Base-by-base conservation (phyloP, 1,284 basidiomycete species). In the Sporisorium exsertum region DNA sequence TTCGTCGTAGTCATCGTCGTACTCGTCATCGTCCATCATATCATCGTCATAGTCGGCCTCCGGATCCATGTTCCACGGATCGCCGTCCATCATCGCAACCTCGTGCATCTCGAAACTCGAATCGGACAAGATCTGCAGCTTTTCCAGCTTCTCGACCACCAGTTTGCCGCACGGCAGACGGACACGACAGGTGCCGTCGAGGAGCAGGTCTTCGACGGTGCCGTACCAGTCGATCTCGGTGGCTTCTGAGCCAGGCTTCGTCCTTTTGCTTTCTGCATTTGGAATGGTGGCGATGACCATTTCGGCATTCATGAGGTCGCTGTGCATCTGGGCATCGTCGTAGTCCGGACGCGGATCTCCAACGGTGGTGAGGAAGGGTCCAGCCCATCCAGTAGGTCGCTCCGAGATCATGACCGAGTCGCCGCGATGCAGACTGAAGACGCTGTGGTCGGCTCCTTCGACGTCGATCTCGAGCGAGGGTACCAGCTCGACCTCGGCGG, bases 381-480 rank as follows among this genome's bases (percentile, higher is more conserved):
- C 67, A 6, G 58, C 27, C 57, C 60, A 70, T n/a, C 92, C 92
- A 80, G 93, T 94, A 16, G 89, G 90, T 32, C 87, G 87, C 20
- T 89, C 90, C 71, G 88, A 88, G 9, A 86, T 86, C 85, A 97
- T 91, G 18, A 97, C 93, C 66, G 91, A 90, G 80, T 95, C 93
- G 13, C 94, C 93, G 24, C 92, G 89, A 52, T 91, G 89, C 27
- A 95, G 91, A 37, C 93, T 93, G 55, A 92, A 90, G n/a, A 60
- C 72, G 50, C 72, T 64, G 52, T 76, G 67, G 37, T 80, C 81
- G 9, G 82, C 77, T 2, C 93, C 93, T 78, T 92, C 91, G 7
- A 92, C 91, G 83, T 96, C 94, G 57, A 97, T 89, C 86, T 97
- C 94, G 35, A 97, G 89, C 16, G 93, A 89, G 42, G 94, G 93